A percentile compares a stretch with the other conserved stretches of the same genome.
phyloP scores from a whole-genome alignment of 148 eudicot genomes.

The Cornus florida region DNA sequence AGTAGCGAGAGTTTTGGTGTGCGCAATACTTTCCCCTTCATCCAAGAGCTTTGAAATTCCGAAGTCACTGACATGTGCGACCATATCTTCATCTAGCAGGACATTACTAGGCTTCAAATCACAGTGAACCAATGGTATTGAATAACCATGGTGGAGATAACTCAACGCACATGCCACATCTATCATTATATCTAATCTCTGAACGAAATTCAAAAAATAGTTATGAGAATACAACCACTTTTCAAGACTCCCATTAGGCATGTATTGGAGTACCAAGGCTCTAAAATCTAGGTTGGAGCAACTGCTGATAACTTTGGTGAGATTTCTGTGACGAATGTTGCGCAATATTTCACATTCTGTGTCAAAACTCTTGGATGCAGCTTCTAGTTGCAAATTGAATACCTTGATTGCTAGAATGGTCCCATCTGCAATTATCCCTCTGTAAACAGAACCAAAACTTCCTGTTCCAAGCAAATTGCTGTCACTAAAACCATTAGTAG shows the following conservation, averaged over 20 bases:
- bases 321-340: conserved; percentile 16
- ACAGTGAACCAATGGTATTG: conserved; percentile 20
- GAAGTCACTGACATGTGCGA: conserved; percentile 19
- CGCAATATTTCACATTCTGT: conserved; percentile 12
- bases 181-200: conserved; percentile 18
- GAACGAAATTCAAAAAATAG: conserved; percentile 2
- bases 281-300: conserved; percentile 20
- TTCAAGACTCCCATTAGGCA: conserved; percentile 12
- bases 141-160: conserved; percentile 20
- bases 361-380: conserved; percentile 13
- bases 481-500: conserved; percentile 18
- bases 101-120: conserved; percentile 27
- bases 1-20: conserved; percentile 16
- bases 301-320: conserved; percentile 19
- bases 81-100: conserved; percentile 18
- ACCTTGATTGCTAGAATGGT: conserved; percentile 15
- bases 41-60: conserved; percentile 22
- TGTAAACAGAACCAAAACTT: conserved; percentile 22
- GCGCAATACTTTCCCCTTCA: background rate
- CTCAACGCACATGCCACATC: conserved; percentile 23
- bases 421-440: conserved; percentile 7
- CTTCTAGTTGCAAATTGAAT: conserved; percentile 14
- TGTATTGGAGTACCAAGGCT: conserved; percentile 19
- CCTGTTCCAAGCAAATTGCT: conserved; percentile 20
- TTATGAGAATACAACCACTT: conserved; percentile 11